Evolutionary conservation across 73 alveolate species (phyloP).

Genomic region (Effrenium voratum): DNA sequence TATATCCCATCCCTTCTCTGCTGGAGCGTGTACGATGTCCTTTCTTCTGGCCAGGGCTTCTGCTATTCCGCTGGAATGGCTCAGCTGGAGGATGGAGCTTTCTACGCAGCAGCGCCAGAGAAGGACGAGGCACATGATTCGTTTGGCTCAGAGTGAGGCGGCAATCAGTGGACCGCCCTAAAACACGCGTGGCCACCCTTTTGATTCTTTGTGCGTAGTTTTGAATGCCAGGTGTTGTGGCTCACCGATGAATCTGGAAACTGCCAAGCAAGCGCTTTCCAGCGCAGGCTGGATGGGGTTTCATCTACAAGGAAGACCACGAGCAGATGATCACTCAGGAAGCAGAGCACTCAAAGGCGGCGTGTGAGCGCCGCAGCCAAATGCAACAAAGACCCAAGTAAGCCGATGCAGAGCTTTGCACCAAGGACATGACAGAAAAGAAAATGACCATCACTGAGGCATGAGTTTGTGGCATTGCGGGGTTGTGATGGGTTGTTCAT

Average conservation of each 20-base stretch:
- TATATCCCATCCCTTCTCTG: too few relatives aligned
- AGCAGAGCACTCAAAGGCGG: too few relatives aligned
- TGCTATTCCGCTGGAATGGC: conserved; percentile 94
- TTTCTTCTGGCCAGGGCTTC: conserved; percentile 37
- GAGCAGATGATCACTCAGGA: conserved; percentile 89
- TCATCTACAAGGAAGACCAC: conserved; percentile 91
- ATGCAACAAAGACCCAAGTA: too few relatives aligned
- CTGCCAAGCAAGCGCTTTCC: background rate
- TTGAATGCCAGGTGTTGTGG: background rate
- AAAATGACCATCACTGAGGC: conserved; percentile 91
- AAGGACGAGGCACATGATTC: conserved; percentile 44
- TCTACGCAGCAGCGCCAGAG: conserved; percentile 89
- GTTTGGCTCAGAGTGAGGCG: background rate
- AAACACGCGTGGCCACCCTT: too few relatives aligned
- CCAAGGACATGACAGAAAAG: conserved; percentile 83
- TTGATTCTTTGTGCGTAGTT: background rate
- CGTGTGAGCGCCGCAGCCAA: too few relatives aligned
- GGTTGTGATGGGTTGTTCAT: too few relatives aligned
- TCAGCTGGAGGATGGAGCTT: conserved; percentile 87
- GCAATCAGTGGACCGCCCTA: too few relatives aligned
- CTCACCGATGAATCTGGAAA: background rate
- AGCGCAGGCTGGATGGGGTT: conserved; percentile 88
- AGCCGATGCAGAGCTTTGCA: background rate
- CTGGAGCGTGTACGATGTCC: too few relatives aligned
- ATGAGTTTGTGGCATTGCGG: background rate